Base-by-base conservation (phyloP, 2,329 filamentous ascomycete genomes). In the Pseudocercospora macadamiae region DNA sequence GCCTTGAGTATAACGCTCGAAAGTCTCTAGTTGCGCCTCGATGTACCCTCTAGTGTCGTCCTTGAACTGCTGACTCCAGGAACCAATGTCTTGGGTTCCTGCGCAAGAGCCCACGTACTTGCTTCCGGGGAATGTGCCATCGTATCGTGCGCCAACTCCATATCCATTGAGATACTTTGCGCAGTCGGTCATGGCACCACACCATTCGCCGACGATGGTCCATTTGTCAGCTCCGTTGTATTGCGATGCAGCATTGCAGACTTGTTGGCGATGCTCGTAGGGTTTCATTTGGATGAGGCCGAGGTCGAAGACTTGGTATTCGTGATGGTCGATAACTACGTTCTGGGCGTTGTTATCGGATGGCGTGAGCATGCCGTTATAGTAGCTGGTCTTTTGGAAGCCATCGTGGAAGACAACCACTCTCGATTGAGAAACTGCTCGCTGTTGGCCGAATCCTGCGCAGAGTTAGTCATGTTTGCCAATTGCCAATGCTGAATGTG, bases 201-300 rank as follows among this genome's bases (percentile, higher is more conserved):
- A 84, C 86, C 87, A 89, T 71, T 90, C 87, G 39, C 87, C 87
- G 4, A 88, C 82, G 55, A 89, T 76, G n/a, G 83, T 82, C 80
- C 83, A 87, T 71, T 89, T 89, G 71, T 89, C 85, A 4, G 79
- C 76, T 28, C 78, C 76, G 5, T 73, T 71, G 59, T 84, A 85
- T 6, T 73, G 68, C 2, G 72, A 69, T 2, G 78, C 79, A 64
- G 82, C 81, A 53, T 76, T 78, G 74, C 86, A 89, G 52, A 83
- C 85, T 25, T 75, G 73, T 57, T 80, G 73, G 34, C 83, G 74
- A 64, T 89, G 87, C 55, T 83, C 69, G 63, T 76, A 74, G 3
- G 80, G 79, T 32, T 76, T 73, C 70, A 83, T 73, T 19, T 77
- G 76, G 26, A 87, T 74, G 25, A 83, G 75, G 0, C 74, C 76